Percentiles rank a stretch among this genome's conserved stretches.
Conservation (phyloP, 352 stramenopile species). For the Pythium pyrilobum region DNA sequence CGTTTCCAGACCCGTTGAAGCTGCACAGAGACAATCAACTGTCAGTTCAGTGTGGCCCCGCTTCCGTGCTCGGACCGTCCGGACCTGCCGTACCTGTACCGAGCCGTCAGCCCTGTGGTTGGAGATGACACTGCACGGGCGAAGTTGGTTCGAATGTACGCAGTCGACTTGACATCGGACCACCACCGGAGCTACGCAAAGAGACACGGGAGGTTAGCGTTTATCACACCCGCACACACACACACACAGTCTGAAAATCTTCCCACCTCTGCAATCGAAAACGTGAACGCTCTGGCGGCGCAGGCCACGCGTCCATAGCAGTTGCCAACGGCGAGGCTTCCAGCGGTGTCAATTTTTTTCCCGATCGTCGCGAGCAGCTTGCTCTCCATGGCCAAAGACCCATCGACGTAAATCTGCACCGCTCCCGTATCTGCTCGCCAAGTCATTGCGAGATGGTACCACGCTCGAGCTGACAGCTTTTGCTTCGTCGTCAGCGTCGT, state of each 20-base stretch:
- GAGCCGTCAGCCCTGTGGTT: background rate
- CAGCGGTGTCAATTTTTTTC: conserved; percentile 10
- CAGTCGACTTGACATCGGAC: conserved; percentile 17
- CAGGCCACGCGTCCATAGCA: conserved; percentile 30
- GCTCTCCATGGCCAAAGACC: conserved; percentile 3
- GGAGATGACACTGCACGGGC: background rate
- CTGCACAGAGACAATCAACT: too few relatives aligned
- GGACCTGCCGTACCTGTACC: conserved; percentile 19
- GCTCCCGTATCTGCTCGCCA: conserved; percentile 9
- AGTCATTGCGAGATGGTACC: conserved; percentile 22
- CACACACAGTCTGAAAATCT: background rate
- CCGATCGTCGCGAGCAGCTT: background rate
- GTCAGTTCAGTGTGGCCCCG: background rate
- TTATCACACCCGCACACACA: too few relatives aligned
- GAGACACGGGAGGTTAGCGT: background rate
- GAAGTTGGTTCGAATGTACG: conserved; percentile 20
- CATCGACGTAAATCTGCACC: conserved; percentile 17
- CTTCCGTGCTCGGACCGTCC: too few relatives aligned
- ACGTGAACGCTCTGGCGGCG: conserved; percentile 30
- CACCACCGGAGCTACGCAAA: conserved; percentile 22
- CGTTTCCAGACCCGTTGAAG: conserved; percentile 4
- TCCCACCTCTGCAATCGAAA: conserved; percentile 45
- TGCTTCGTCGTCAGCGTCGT: conserved; percentile 14
- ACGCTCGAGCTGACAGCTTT: conserved; percentile 1
- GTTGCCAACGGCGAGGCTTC: conserved; percentile 33